A percentile compares a stretch with the other conserved stretches of the same genome.
Conservation (phyloP, 1,284 basidiomycete species). For the Moesziomyces sp. region DNA sequence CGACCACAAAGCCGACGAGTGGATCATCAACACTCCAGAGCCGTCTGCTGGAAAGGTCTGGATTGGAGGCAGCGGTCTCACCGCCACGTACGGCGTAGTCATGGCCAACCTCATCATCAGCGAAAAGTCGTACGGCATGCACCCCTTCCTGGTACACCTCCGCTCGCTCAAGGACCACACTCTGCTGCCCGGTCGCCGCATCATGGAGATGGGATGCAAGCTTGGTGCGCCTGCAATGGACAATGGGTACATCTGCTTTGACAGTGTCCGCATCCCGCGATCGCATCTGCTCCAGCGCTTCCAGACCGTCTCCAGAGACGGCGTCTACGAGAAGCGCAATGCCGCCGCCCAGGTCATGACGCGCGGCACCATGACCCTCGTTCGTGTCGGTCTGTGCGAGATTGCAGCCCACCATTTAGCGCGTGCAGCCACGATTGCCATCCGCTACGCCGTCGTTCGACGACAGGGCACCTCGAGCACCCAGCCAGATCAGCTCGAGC, state of each 20-base stretch:
- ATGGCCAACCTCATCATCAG: constrained; percentile 56
- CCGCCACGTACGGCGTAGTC: constrained; percentile 56
- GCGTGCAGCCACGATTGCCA: constrained; percentile 49
- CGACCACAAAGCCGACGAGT: constrained; percentile 34
- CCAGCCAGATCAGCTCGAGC: constrained; percentile 34
- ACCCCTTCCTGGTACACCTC: constrained; percentile 58
- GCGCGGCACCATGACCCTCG: constrained; percentile 57
- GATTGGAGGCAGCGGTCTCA: constrained; percentile 55
- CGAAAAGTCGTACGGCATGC: constrained; percentile 53
- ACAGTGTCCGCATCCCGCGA: constrained; percentile 46
- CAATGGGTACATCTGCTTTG: constrained; percentile 54
- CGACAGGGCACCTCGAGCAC: constrained; percentile 51
- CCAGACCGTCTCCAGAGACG: constrained; percentile 46
- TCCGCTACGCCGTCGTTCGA: constrained; percentile 51
- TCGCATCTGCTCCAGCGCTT: constrained; percentile 46
- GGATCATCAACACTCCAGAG: constrained; percentile 53
- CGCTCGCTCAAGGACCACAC: constrained; percentile 50
- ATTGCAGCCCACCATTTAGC: constrained; percentile 56
- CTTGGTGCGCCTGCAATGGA: constrained; percentile 57
- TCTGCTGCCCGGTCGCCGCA: constrained; percentile 42
- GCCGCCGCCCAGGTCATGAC: constrained; percentile 52
- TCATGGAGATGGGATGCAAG: constrained; percentile 56
- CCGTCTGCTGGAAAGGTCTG: constrained; percentile 52
- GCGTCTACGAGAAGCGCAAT: constrained; percentile 50
- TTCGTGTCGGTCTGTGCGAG: constrained; percentile 54